phyloP scores from a whole-genome alignment of 371 early-diverging fungal species.

The Mucor velutinosus region DNA sequence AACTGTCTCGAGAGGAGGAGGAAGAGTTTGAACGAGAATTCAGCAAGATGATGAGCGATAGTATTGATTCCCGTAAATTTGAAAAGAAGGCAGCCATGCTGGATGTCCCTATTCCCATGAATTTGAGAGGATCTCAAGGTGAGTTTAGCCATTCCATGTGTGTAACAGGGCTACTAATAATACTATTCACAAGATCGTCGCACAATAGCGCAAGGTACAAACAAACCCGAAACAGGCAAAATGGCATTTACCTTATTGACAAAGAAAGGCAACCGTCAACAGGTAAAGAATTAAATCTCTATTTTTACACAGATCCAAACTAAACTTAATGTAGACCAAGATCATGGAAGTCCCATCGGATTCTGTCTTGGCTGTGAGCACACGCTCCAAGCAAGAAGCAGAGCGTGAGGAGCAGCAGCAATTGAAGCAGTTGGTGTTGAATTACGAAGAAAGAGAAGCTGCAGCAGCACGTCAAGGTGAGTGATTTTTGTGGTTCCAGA shows the following conservation, averaged over 20 bases:
- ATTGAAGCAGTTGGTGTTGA: conserved; percentile 88
- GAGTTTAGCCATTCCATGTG: not conserved
- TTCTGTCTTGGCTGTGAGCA: conserved; percentile 80
- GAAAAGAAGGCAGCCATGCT: conserved; percentile 74
- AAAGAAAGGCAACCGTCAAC: conserved; percentile 92
- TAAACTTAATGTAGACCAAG: conserved; percentile 44
- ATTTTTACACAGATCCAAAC: not conserved
- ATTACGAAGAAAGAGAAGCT: conserved; percentile 86
- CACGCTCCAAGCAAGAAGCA: conserved; percentile 83
- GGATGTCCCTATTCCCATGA: conserved; percentile 84
- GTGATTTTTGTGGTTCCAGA: not conserved
- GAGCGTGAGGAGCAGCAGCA: conserved; percentile 85
- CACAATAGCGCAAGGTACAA: conserved; percentile 33
- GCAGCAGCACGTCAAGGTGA: conserved; percentile 62
- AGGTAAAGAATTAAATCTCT: conserved; percentile 41
- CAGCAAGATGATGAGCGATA: conserved; percentile 81
- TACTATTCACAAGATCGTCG: conserved; percentile 36
- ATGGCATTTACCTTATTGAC: conserved; percentile 90
- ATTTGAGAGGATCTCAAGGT: conserved; percentile 58
- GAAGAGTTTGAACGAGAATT: conserved; percentile 80
- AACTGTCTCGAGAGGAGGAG: conserved; percentile 51
- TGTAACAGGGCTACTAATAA: not conserved
- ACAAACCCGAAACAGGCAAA: conserved; percentile 40
- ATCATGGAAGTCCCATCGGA: conserved; percentile 85
- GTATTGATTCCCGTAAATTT: conserved; percentile 77